Conservation (phyloP, 129 eudicot species). For the Tagetes patula region DNA sequence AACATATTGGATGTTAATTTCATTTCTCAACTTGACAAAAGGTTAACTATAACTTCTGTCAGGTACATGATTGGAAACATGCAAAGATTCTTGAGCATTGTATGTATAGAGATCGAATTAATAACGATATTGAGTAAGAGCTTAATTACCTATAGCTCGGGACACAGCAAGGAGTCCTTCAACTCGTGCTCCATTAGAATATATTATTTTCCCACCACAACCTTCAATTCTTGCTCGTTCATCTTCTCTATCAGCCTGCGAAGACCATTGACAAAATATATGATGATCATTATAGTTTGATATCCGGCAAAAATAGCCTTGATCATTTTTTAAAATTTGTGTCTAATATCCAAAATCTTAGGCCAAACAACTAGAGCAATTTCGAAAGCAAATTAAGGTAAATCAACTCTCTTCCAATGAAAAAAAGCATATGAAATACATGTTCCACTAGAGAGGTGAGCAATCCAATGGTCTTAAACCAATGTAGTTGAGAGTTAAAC, state of each 20-base stretch:
- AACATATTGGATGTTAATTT: neutral
- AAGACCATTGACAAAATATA: neutral
- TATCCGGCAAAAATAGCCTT: neutral
- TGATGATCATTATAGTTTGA: neutral
- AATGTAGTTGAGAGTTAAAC: no score
- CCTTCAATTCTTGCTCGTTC: slow-evolving; percentile 50
- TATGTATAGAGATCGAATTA: neutral
- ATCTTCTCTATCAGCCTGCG: slow-evolving; percentile 55
- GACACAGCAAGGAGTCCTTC: slow-evolving; percentile 63
- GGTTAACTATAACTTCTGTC: neutral
- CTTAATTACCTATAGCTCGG: slow-evolving; percentile 56
- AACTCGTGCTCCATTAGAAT: slow-evolving; percentile 44
- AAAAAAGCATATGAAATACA: no score
- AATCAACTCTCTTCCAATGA: no score
- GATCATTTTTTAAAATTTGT: neutral
- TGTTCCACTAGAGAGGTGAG: no score
- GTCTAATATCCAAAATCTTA: neutral
- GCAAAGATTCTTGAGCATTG: neutral
- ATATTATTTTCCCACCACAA: slow-evolving; percentile 43
- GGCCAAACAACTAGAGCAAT: no score
- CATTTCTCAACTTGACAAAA: neutral
- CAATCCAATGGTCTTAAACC: no score
- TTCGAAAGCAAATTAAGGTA: no score
- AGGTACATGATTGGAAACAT: neutral
- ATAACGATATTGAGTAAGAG: neutral